Base-by-base conservation (phyloP, 768 basidiomycete genomes). In the Rhodotorula kratochvilovae region DNA sequence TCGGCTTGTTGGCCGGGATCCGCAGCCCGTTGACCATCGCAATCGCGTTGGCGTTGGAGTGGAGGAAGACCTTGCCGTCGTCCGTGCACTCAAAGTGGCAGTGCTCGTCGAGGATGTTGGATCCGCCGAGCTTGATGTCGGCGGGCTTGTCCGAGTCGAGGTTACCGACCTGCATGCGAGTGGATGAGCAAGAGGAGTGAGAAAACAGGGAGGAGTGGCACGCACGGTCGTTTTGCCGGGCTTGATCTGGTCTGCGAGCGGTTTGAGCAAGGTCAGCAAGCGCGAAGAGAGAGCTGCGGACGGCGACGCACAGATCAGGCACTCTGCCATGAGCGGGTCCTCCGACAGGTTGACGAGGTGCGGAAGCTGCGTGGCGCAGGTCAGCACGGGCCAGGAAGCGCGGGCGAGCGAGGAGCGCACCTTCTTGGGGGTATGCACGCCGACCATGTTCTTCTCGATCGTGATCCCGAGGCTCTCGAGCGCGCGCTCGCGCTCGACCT, bases 381-480 rank as follows among this genome's bases (percentile, higher is more conserved):
- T 31, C 48, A 35, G 48, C 31, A 51, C 58, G 29, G 29, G 4
- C 19, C 23, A 27, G 31, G n/a, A 19, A 5, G 29, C 23, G 35
- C 61, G 29, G 25, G 36, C 42, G 19, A 46, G 21, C 45, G 61
- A 3, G 21, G 5, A 16, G 23, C 78, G 54, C 77, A 86, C 90
- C 85, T 89, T 92, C 85, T 97, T 98, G 42, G 96, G 96, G 31
- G 96, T 93, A 83, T 96, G 93, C 67, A 99, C 96, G 61, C 96
- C 95, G 67, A 98, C 90, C 66, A 91, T 82, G 80, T 93, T 90
- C 85, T 93, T 97, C 82, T 98, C 95, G 70, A 99, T 92, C 51
- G 90, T 91, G 81, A 99, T 98, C 46, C 96, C 96, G 72, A 99
- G 83, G 82, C 96, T 95, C 81, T 99, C 96, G 59, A 99, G 82